phyloP scores from a whole-genome alignment of 2,329 filamentous ascomycete species.

The Cordyceps cicadae region DNA sequence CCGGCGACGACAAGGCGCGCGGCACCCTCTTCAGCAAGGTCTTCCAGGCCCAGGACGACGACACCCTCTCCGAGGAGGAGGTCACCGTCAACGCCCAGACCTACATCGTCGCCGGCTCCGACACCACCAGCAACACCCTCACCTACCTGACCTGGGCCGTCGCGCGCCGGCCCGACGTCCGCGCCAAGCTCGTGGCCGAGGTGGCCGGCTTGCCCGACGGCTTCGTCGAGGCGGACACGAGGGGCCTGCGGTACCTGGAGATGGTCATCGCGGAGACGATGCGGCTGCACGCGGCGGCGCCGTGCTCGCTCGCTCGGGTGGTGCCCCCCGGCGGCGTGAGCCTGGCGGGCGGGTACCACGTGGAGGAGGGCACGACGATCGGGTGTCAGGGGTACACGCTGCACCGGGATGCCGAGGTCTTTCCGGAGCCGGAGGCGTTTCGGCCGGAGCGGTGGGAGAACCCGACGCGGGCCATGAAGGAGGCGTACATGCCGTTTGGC shows the following conservation, averaged over 20 bases:
- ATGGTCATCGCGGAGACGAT: conserved; percentile 37
- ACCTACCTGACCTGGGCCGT: conserved; percentile 39
- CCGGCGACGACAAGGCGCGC: conserved; percentile 16
- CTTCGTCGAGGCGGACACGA: conserved; percentile 16
- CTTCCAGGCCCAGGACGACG: conserved; percentile 26
- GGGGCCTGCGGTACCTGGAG: conserved; percentile 31
- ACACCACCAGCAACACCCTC: conserved; percentile 42
- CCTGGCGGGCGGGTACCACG: conserved; percentile 26
- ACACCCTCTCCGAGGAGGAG: conserved; percentile 22
- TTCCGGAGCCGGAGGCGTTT: conserved; percentile 27
- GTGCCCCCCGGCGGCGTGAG: conserved; percentile 32
- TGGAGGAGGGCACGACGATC: conserved; percentile 33
- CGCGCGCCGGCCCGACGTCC: conserved; percentile 22
- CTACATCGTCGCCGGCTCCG: conserved; percentile 43
- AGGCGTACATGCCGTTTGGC: conserved; percentile 44
- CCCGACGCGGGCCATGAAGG: conserved; percentile 33
- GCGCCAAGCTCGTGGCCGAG: conserved; percentile 26
- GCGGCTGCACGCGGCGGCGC: conserved; percentile 33
- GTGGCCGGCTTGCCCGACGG: conserved; percentile 25
- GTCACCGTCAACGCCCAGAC: conserved; percentile 30
- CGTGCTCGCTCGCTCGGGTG: conserved; percentile 30
- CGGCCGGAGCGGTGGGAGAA: conserved; percentile 31
- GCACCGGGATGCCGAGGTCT: conserved; percentile 34
- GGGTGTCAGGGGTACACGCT: conserved; percentile 38
- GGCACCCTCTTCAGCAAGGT: conserved; percentile 31